These are phyloP conservation scores for Fusarium poae DNA, from an alignment of 2,329 filamentous ascomycete species.

Conservation along the genomic window DNA sequence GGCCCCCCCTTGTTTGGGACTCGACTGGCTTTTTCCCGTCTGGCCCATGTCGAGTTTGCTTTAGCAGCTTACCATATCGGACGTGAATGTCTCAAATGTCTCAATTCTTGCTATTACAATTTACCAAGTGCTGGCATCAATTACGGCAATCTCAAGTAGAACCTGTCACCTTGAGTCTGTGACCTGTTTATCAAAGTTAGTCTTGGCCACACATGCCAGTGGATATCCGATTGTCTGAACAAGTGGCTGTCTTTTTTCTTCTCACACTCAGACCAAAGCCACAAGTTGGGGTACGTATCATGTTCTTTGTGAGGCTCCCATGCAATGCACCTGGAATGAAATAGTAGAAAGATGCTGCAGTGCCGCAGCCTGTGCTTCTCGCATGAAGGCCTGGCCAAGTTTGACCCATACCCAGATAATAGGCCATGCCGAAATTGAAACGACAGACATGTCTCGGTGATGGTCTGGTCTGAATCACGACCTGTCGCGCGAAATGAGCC, in stretches of 20 bases:
- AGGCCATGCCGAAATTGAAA: conserved; percentile 36
- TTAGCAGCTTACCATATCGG: conserved; percentile 23
- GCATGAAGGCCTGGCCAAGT: conserved; percentile 4
- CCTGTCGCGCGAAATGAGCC: conserved; percentile 30
- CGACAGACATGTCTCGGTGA: conserved; percentile 37
- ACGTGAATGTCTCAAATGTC: conserved; percentile 48
- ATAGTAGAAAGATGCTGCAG: not conserved
- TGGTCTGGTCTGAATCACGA: conserved; percentile 30
- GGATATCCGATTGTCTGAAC: conserved; percentile 12
- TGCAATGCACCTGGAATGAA: not conserved
- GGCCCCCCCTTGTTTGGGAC: conserved; percentile 32
- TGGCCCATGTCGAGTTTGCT: conserved; percentile 33
- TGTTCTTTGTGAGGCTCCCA: conserved; percentile 29
- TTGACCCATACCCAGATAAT: conserved; percentile 1
- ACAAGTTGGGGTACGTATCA: conserved; percentile 17
- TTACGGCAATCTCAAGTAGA: conserved; percentile 12
- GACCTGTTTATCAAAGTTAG: conserved; percentile 15
- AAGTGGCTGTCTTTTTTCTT: conserved; percentile 12
- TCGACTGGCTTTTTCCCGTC: conserved; percentile 22
- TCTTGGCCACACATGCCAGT: conserved; percentile 25
- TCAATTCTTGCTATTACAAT: conserved; percentile 46
- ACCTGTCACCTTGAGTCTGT: conserved; percentile 16
- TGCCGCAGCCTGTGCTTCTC: not conserved
- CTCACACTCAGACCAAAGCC: conserved; percentile 1
- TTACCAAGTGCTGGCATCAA: conserved; percentile 33